Evolutionary conservation across 108 stramenopile species (phyloP), one percentile per base, ranked within the genome.

Genomic region (Conticribra guillardii): DNA sequence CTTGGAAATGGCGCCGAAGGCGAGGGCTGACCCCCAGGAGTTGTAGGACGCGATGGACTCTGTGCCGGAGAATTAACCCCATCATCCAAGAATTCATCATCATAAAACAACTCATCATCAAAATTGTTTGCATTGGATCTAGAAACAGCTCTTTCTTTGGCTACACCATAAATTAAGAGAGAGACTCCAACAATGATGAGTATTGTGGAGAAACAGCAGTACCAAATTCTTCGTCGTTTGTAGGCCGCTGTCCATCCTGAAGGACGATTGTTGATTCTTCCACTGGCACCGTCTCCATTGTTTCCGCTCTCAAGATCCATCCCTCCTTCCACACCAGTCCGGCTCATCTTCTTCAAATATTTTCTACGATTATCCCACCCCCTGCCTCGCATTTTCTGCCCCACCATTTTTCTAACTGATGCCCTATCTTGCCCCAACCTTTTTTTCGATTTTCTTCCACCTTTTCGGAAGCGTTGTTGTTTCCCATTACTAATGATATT

Each of bases 371-470:
- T 26, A n/a, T 34, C 23, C 45, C 44, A 45, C n/a, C 45, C 33
- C 27, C 50, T 69, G 0, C 32, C 32, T 45, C 31, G 55, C 17
- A 69, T 8, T 16, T 37, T 30, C 44, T 69, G 69, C 30, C 46
- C 16, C 17, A 69, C 49, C 69, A 69, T 69, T 49, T 50, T 59
- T 22, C 69, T 28, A n/a, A 69, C 69, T 29, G 58, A 59, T 41
- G 69, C 69, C 4, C 69, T 56, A 52, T 69, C 58, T 26, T 50
- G 26, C 17, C 46, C 48, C 17, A 63, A 46, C 29, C 26, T 26
- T 23, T 28, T 8, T 11, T 63, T 48, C 1, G 9, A n/a, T 0
- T 4, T 11, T 3, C 17, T 27, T 2, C 26, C 9, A 30, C 26
- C 18, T 17, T 16, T 16, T 48, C 29, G 46, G 24, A 8, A 8